Conservation (phyloP, 2,329 filamentous ascomycete species). For the Neophaeococcomyces mojaviensis region DNA sequence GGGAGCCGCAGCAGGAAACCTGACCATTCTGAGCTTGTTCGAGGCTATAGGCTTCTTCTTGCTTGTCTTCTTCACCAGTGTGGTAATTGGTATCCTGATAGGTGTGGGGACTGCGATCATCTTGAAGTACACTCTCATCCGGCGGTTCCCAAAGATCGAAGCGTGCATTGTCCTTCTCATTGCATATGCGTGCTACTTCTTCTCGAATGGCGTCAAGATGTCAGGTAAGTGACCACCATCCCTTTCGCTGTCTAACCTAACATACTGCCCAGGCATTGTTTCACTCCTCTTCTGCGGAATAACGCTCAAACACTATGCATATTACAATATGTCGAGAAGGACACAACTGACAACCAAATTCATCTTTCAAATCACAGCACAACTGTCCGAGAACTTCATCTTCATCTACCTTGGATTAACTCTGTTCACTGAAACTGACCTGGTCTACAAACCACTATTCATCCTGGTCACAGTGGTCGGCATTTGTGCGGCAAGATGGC, state of each 20-base stretch:
- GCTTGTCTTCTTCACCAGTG: constrained; percentile 88
- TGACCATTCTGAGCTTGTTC: constrained; percentile 75
- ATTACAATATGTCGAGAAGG: constrained; percentile 98
- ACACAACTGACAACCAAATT: constrained; percentile 98
- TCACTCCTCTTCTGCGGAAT: constrained; percentile 96
- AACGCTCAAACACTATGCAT: constrained; percentile 96
- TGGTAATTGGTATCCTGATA: constrained; percentile 79
- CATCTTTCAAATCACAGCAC: constrained; percentile 87
- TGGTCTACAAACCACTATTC: constrained; percentile 88
- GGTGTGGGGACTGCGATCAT: constrained; percentile 80
- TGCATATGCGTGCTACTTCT: constrained; percentile 94
- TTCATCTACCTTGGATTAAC: constrained; percentile 97
- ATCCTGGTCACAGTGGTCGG: constrained; percentile 88
- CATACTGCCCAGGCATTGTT: constrained; percentile 68
- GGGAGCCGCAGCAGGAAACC: constrained; percentile 58
- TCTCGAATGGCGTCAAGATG: constrained; percentile 91
- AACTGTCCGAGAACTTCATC: constrained; percentile 97
- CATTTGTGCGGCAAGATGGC: constrained; percentile 86
- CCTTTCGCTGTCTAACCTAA: too few species aligned
- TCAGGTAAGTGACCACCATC: constrained; percentile 59
- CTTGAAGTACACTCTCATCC: constrained; percentile 89
- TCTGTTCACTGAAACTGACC: constrained; percentile 79
- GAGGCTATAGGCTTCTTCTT: constrained; percentile 92
- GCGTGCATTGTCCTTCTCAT: constrained; percentile 90
- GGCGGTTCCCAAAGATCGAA: constrained; percentile 91